These are phyloP conservation scores for Pichia cephalocereana DNA, from an alignment of 805 yeast species.

Conservation along the genomic window DNA sequence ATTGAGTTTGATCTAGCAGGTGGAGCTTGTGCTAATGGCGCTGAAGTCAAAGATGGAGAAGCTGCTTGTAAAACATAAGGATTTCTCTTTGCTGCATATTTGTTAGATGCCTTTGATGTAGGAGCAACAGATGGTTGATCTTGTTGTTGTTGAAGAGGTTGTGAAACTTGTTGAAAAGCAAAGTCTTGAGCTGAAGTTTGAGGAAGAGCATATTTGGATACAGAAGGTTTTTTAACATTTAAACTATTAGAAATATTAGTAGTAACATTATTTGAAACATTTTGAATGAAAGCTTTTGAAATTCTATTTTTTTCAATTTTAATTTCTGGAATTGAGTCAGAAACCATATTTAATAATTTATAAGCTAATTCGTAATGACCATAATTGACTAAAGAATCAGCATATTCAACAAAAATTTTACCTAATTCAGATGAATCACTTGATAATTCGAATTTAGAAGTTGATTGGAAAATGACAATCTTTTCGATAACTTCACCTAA, in stretches of 20 bases:
- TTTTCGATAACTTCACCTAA: slow-evolving; percentile 78
- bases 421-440: slow-evolving; percentile 42
- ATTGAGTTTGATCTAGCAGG: slow-evolving; percentile 5
- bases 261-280: slow-evolving; percentile 13
- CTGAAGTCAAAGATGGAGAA: neutral
- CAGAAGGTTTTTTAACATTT: slow-evolving; percentile 2
- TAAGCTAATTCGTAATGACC: slow-evolving; percentile 82
- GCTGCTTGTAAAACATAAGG: neutral
- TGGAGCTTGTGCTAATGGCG: slow-evolving; percentile 8
- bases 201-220: neutral
- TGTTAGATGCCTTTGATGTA: neutral
- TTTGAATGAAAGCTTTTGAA: slow-evolving; percentile 41
- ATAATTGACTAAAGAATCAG: slow-evolving; percentile 66
- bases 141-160: neutral
- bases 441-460: slow-evolving; percentile 31
- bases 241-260: slow-evolving; percentile 4
- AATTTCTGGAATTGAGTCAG: slow-evolving; percentile 64
- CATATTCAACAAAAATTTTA: slow-evolving; percentile 69
- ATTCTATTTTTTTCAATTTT: slow-evolving; percentile 73
- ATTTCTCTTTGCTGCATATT: neutral
- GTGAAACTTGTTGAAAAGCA: neutral
- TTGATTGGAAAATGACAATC: slow-evolving; percentile 62
- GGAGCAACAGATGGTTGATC: neutral
- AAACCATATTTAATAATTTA: slow-evolving; percentile 58
- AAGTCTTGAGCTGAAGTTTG: neutral